A percentile compares a stretch with the other conserved stretches of the same genome.
Conservation (phyloP, 768 basidiomycete genomes). For the Rhodotorula kratochvilovae region DNA sequence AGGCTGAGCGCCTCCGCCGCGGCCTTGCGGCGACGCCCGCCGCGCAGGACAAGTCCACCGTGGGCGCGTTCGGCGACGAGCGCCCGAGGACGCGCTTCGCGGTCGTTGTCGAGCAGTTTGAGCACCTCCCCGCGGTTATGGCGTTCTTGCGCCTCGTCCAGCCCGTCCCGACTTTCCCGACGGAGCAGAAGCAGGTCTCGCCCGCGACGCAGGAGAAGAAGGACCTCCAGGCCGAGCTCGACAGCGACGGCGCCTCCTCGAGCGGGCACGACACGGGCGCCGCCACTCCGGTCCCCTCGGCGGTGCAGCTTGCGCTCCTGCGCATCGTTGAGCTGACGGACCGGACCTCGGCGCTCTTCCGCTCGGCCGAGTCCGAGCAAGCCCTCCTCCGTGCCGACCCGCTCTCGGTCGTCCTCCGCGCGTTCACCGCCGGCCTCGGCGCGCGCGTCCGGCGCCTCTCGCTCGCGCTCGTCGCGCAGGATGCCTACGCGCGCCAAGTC, state of each 20-base stretch:
- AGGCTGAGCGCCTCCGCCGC: slow-evolving; percentile 42
- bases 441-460: slow-evolving; percentile 51
- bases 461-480: slow-evolving; percentile 67
- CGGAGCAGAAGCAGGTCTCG: not conserved
- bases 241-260: not conserved
- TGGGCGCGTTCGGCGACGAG: slow-evolving; percentile 6
- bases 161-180: slow-evolving; percentile 4
- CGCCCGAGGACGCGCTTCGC: slow-evolving; percentile 59
- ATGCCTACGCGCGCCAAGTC: slow-evolving; percentile 67
- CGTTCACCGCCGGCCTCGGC: slow-evolving; percentile 24
- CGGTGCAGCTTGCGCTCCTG: slow-evolving; percentile 55
- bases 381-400: slow-evolving; percentile 67
- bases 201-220: not conserved
- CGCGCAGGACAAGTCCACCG: not conserved
- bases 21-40: not conserved
- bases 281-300: not conserved
- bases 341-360: slow-evolving; percentile 81
- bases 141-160: slow-evolving; percentile 61
- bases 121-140: slow-evolving; percentile 87
- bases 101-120: slow-evolving; percentile 81
- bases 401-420: slow-evolving; percentile 46
- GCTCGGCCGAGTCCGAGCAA: slow-evolving; percentile 61
- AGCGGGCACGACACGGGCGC: not conserved
- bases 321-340: slow-evolving; percentile 84
- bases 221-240: not conserved